Evolutionary conservation across 2,329 filamentous ascomycete species (phyloP).

Genomic region (Dothideomycetes sp.): DNA sequence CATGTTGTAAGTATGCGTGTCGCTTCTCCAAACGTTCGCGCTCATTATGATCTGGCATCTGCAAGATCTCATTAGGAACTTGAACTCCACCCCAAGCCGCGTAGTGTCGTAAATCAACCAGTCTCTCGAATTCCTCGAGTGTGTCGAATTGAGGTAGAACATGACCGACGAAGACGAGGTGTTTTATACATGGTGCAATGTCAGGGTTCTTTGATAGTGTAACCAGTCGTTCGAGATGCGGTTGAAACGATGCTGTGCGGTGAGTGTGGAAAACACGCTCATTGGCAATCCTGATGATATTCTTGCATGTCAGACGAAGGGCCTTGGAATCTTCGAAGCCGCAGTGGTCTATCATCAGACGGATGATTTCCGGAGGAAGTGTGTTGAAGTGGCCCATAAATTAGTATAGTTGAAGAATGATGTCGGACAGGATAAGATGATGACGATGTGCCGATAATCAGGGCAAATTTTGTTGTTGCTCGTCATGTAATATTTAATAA

Average conservation of each 20-base stretch:
- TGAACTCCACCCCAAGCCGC: no score
- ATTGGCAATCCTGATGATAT: conserved; percentile 16
- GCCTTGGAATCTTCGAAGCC: conserved; percentile 18
- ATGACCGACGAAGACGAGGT: conserved; percentile 22
- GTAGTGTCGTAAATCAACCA: conserved; percentile 14
- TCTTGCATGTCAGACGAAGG: conserved; percentile 18
- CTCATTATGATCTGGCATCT: no score
- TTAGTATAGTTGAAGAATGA: no score
- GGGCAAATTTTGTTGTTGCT: no score
- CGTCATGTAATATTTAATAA: no score
- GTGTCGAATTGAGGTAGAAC: conserved; percentile 17
- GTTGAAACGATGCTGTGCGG: conserved; percentile 20
- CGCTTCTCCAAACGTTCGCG: not conserved
- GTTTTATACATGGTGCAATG: conserved; percentile 20
- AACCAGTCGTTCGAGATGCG: conserved; percentile 17
- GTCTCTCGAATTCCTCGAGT: conserved; percentile 13
- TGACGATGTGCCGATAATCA: no score
- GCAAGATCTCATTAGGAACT: no score
- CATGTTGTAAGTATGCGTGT: not conserved
- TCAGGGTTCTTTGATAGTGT: conserved; percentile 16
- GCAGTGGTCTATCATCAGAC: conserved; percentile 18
- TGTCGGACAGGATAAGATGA: no score
- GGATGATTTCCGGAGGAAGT: conserved; percentile 23
- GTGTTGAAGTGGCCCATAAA: conserved; percentile 12
- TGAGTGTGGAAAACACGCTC: conserved; percentile 20